Evolutionary conservation across 257 asterid species (phyloP), one percentile per base, ranked within the genome.

Genomic region (Lithospermum erythrorhizon): DNA sequence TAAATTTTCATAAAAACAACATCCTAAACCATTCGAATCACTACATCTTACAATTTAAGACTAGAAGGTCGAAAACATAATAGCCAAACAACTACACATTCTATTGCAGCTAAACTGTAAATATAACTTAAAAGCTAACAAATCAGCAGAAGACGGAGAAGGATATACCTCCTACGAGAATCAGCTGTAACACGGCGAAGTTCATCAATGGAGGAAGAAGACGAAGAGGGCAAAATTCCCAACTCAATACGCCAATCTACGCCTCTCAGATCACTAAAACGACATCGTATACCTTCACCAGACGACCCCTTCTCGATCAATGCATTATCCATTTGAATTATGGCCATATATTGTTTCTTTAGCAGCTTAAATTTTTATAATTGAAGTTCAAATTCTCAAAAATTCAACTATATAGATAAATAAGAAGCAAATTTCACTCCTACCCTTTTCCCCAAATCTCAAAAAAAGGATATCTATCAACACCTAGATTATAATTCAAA

Each of bases 131-230:
- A 27, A 27, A 27, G 5, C 32, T n/a, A n/a, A n/a, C n/a, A n/a
- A n/a, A n/a, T n/a, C n/a, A n/a, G n/a, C n/a, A n/a, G n/a, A n/a
- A n/a, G n/a, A n/a, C n/a, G n/a, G n/a, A n/a, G 5, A 8, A 19
- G 11, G 47, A 64, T 56, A 54, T 70, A 93, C 98, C 90, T 84
- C 80, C 98, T 93, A 25, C 98, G 94, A 58, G 86, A 78, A 78
- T 93, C 74, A 59, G 98, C 98, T 9, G 89, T 77, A n/a, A 81
- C 94, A 61, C 95, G 82, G 51, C 98, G 97, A 74, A 93, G 89
- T 75, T 89, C 89, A 32, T 86, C 90, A 20, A 83, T 67, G 51
- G 97, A 74, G 10, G 87, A 71, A 37, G 86, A 72, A 61, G 82
- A 74, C 21, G 89, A 78, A 73, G 87, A 71, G 10, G 98, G 93